A percentile compares a stretch with the other conserved stretches of the same genome.
Conservation (phyloP, 2,329 filamentous ascomycete species). For the Beauveria sp. region DNA sequence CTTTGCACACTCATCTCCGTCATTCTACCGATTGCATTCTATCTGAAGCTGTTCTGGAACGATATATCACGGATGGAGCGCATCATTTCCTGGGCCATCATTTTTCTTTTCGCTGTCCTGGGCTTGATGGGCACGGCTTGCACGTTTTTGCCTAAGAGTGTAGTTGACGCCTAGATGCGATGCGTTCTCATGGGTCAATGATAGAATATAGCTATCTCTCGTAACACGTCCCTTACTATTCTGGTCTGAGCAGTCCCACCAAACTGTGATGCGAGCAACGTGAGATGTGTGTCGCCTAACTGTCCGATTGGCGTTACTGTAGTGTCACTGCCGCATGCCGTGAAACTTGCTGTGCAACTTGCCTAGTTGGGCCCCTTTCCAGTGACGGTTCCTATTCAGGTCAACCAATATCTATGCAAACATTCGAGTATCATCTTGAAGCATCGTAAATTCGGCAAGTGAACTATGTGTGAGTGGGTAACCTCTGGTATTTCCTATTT, state of each 20-base stretch:
- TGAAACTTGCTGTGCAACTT: neutral
- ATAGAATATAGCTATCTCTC: neutral
- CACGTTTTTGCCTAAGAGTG: constrained; percentile 76
- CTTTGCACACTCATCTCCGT: constrained; percentile 93
- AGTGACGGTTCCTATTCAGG: neutral
- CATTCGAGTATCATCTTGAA: neutral
- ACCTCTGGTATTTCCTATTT: constrained; percentile 54
- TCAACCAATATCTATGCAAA: neutral
- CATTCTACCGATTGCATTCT: constrained; percentile 79
- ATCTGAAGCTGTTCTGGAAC: constrained; percentile 78
- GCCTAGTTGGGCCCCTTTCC: neutral
- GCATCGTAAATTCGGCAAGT: neutral
- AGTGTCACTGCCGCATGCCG: neutral
- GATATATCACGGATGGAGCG: constrained; percentile 60
- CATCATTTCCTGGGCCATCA: constrained; percentile 58
- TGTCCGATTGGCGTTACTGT: neutral
- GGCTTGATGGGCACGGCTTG: constrained; percentile 75
- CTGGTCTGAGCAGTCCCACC: neutral
- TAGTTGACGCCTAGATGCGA: constrained; percentile 44
- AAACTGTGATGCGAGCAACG: neutral
- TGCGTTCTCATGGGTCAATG: neutral
- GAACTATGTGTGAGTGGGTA: constrained; percentile 47
- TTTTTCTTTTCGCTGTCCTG: constrained; percentile 61
- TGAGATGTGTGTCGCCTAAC: neutral
- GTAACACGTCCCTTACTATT: neutral